Conservation (phyloP, 495 filamentous ascomycete genomes). For the Hypoxylon intermedium region DNA sequence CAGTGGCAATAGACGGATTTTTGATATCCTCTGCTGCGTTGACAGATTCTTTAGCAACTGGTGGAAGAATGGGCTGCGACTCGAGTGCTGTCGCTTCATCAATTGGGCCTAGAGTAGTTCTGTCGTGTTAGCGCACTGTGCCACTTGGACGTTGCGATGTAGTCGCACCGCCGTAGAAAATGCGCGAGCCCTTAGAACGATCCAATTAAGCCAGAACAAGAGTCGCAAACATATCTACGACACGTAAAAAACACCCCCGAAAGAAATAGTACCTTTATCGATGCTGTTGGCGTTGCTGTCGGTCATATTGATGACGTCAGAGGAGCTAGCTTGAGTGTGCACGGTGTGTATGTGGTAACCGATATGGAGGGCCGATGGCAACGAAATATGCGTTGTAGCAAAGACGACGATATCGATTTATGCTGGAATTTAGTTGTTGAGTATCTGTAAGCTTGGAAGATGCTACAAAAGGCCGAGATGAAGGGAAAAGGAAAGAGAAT, state of each 20-base stretch:
- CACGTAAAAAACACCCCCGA: background rate
- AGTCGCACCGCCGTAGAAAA: constrained; percentile 24
- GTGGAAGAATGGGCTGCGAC: constrained; percentile 24
- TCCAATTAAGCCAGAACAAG: constrained; percentile 32
- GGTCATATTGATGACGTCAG: constrained; percentile 57
- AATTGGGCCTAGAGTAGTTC: constrained; percentile 27
- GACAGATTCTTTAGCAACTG: constrained; percentile 22
- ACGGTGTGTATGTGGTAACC: constrained; percentile 16
- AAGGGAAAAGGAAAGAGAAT: constrained; percentile 24
- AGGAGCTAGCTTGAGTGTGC: constrained; percentile 13
- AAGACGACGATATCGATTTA: constrained; percentile 6
- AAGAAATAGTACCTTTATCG: constrained; percentile 48
- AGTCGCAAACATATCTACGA: constrained; percentile 18
- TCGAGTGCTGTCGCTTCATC: constrained; percentile 29
- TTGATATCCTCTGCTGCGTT: constrained; percentile 25
- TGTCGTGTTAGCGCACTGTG: constrained; percentile 42
- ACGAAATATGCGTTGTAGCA: constrained; percentile 5
- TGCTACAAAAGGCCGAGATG: constrained; percentile 22
- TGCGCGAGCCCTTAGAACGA: background rate
- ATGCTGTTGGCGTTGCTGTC: constrained; percentile 47
- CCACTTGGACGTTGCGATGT: constrained; percentile 20
- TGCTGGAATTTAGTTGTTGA: constrained; percentile 17
- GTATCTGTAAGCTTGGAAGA: constrained; percentile 1
- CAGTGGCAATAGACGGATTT: constrained; percentile 23
- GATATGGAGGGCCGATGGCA: background rate